Base-by-base conservation (phyloP, 352 stramenopile genomes). In the Pilasporangium apinafurcum region DNA sequence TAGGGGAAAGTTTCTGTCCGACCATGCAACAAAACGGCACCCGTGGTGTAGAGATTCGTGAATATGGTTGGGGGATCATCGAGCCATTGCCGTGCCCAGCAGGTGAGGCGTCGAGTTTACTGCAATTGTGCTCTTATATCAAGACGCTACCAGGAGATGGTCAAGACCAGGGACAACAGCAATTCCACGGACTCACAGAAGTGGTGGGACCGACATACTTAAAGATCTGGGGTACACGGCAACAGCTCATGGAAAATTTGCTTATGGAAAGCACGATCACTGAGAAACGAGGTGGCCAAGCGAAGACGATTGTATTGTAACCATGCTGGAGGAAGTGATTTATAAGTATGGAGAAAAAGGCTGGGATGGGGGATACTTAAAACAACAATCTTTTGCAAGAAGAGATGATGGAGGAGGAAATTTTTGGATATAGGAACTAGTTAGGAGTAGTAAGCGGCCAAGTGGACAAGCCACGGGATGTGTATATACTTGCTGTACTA, bases 71-170 rank as follows among this genome's bases (percentile, higher is more conserved):
- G 67, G 66, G 67, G 5, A 39, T 71, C 5, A 40, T 80, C n/a
- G 61, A 74, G 36, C 44, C 64, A 26, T 37, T 80, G 20, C 41
- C 53, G 25, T 45, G 34, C 2, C 41, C 48, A 2, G 30, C 53
- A 4, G 58, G 62, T 16, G 17, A 32, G 5, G 25, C 39, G 27
- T 71, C 67, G 43, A 80, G 57, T 28, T 65, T 80, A 26, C 36
- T 80, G n/a, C 64, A 80, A 47, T 48, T 80, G n/a, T 76, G 64
- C 33, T 80, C 67, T 31, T 70, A 76, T 41, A 46, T 80, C 24
- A 59, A 68, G 38, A 58, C 62, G 4, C 44, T 59, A 29, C 42
- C 73, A 1, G 55, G 52, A 16, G 62, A 51, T 17, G 56, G 51
- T 3, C 61, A 50, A 27, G 58, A 64, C 13, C 58, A 56, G 13